These are phyloP conservation scores for Skeletonema tropicum DNA, from an alignment of 108 stramenopile genomes.

Conservation along the genomic window DNA sequence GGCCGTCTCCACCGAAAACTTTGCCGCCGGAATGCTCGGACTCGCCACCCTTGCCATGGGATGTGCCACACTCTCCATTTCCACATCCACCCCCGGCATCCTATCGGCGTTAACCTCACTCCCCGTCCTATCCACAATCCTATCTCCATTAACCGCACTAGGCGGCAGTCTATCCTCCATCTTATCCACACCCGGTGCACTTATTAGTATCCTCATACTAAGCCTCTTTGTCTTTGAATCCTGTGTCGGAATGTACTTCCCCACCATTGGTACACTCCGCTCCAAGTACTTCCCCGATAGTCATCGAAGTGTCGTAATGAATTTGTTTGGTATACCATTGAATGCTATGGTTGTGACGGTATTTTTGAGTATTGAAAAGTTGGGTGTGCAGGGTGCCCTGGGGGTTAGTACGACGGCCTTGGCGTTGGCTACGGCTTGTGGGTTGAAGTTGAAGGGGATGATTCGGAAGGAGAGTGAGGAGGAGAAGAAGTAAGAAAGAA, in stretches of 20 bases:
- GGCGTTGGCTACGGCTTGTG: constrained; percentile 77
- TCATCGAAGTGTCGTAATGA: constrained; percentile 95
- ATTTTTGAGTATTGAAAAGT: constrained; percentile 83
- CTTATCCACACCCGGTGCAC: constrained; percentile 40
- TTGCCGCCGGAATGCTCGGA: constrained; percentile 74
- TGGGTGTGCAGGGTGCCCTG: constrained; percentile 86
- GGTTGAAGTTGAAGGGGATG: constrained; percentile 57
- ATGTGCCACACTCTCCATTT: constrained; percentile 63
- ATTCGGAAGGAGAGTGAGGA: constrained; percentile 10
- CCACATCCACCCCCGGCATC: constrained; percentile 15
- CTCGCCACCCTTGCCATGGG: constrained; percentile 89
- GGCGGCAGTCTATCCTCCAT: constrained; percentile 38
- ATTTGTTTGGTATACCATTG: constrained; percentile 94
- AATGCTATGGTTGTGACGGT: constrained; percentile 93
- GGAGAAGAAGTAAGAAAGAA: not conserved
- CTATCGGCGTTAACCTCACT: constrained; percentile 25
- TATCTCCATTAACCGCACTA: constrained; percentile 34
- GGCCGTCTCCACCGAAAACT: constrained; percentile 74
- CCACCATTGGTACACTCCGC: constrained; percentile 93
- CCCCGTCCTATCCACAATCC: constrained; percentile 40
- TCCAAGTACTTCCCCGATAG: constrained; percentile 95
- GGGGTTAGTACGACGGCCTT: constrained; percentile 77
- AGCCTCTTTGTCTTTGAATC: constrained; percentile 96
- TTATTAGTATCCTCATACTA: constrained; percentile 39
- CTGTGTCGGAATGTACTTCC: constrained; percentile 97